Base-by-base conservation (phyloP, 768 basidiomycete genomes). In the Mycena albidolilacea region DNA sequence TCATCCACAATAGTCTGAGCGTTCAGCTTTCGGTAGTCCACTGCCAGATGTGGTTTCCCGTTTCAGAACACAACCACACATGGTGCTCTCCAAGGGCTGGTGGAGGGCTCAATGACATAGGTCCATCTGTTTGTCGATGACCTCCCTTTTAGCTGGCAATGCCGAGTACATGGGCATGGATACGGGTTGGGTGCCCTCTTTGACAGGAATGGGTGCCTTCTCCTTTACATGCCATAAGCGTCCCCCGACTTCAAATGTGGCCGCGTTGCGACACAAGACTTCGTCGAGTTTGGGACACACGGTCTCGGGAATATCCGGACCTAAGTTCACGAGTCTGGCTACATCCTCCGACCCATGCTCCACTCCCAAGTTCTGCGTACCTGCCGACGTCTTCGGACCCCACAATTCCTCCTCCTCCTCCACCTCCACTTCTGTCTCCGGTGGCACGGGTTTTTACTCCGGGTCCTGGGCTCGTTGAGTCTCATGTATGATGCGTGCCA, bases 11-110 rank as follows among this genome's bases (percentile, higher is more conserved):
- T 15, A 3, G 57, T 59, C 12, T 6, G 7, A 0, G 57, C 68
- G 23, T 70, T 73, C n/a, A 75, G 71, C 30, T 75, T 71, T 0
- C 65, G 46, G 59, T 82, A 83, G 64, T 86, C 83, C 1, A 86
- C 76, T 3, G 79, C 81, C 17, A 87, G 71, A 0, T 82, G 71
- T 0, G 84, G 79, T 67, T 86, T 86, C 0, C 78, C 77, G 52
- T 85, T 84, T 1, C 30, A 3, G 30, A 30, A 30, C 30, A 30
- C 30, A 3, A 30, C 30, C 30, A 30, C 30, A 30, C 30, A 30
- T 3, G 30, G 30, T 30, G 30, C 30, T 3, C 30, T 3, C 30
- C 30, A 30, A 3, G 30, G 30, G 30, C 30, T 30, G 3, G 30
- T 30, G 30, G 30, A 30, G 1, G 30, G 30, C 30, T 30, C 30